Conservation (phyloP, 2,329 filamentous ascomycete species). For the Trichophyton mentagrophytes region DNA sequence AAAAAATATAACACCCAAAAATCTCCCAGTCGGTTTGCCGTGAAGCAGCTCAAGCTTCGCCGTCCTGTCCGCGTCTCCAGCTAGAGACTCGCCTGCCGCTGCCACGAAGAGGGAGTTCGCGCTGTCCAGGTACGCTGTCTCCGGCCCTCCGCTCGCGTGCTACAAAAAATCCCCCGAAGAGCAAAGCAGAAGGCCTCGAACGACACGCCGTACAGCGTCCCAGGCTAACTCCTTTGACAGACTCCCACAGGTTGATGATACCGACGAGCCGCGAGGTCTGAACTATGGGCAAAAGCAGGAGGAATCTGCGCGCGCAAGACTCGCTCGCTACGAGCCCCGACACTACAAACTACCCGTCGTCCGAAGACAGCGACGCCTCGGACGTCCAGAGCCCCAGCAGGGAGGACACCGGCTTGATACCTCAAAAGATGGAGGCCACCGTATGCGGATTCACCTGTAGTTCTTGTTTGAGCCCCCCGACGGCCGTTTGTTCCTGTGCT, state of each 20-base stretch:
- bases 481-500: not conserved
- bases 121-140: not conserved
- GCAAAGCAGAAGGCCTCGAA: not conserved
- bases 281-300: constrained; percentile 42
- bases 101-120: not conserved
- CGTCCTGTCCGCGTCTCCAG: not conserved
- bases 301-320: constrained; percentile 50
- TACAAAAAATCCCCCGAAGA: not conserved
- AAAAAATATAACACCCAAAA: not conserved
- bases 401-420: constrained; percentile 27
- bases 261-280: not conserved
- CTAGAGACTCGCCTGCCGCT: not conserved
- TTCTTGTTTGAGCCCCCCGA: not conserved
- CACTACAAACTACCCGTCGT: constrained; percentile 41
- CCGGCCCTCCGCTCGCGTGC: not conserved
- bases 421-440: constrained; percentile 21
- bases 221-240: not conserved
- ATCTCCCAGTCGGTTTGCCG: not conserved
- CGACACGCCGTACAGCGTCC: no score
- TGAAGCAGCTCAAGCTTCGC: not conserved
- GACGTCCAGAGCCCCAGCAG: constrained; percentile 40
- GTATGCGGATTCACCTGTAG: constrained; percentile 12
- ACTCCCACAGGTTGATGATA: constrained; percentile 2
- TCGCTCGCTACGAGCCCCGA: constrained; percentile 31
- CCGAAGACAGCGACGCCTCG: constrained; percentile 43